Evolutionary conservation across 2,329 filamentous ascomycete species (phyloP).

Genomic region (Neopestalotiopsis sp.): DNA sequence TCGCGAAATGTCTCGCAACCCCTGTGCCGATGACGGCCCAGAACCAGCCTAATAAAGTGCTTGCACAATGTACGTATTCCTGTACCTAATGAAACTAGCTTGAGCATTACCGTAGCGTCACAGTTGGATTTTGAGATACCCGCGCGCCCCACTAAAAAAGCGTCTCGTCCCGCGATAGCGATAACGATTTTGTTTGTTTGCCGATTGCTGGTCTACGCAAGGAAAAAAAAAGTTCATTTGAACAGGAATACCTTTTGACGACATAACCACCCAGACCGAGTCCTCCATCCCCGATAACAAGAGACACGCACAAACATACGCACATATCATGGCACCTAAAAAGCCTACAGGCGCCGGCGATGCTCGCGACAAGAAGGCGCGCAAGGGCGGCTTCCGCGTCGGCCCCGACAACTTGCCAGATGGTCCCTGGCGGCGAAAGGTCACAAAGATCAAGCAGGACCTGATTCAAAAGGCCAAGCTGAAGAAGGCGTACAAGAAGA

Average conservation of each 20-base stretch:
- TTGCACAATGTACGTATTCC: not conserved
- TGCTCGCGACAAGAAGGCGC: conserved; percentile 55
- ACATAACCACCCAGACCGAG: not conserved
- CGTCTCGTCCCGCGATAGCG: not conserved
- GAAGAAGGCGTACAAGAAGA: conserved; percentile 89
- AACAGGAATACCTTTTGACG: not conserved
- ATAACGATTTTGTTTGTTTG: conserved; percentile 7
- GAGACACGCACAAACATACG: no score
- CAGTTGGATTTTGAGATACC: no score
- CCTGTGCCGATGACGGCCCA: conserved; percentile 1
- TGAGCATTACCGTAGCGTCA: no score
- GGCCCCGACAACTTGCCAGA: conserved; percentile 91
- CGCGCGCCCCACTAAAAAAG: not conserved
- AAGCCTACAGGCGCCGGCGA: conserved; percentile 52
- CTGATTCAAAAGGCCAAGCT: conserved; percentile 92
- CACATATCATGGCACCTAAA: conserved; percentile 61
- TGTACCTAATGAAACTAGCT: not conserved
- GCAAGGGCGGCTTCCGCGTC: conserved; percentile 79
- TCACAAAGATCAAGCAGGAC: conserved; percentile 86
- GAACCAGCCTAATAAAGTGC: not conserved
- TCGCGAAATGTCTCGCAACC: not conserved
- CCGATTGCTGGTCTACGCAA: not conserved
- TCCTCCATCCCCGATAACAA: no score
- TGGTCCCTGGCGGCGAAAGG: conserved; percentile 85
- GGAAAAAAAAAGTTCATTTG: not conserved